Evolutionary conservation across 345 rosid genomes (phyloP).

Genomic region (Reutealis trisperma): DNA sequence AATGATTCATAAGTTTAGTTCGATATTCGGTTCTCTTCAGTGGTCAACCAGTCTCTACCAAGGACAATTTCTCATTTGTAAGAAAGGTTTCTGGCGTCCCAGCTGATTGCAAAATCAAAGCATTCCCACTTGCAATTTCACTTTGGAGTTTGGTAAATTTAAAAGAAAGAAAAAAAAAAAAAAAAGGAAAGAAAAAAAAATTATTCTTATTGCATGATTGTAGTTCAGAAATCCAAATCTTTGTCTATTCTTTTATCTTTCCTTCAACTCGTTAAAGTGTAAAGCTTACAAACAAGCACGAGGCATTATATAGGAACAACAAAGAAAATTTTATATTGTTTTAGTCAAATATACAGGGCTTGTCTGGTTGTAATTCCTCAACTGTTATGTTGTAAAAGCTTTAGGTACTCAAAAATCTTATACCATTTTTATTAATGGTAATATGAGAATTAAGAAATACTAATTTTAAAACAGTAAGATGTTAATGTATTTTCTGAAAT

Average conservation of each 20-base stretch:
- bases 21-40: constrained; percentile 55
- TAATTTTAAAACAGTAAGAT: too few species aligned
- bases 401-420: too few species aligned
- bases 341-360: too few species aligned
- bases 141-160: background rate
- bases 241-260: background rate
- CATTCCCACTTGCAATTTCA: background rate
- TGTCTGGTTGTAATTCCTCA: too few species aligned
- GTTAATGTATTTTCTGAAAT: too few species aligned
- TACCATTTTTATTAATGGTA: too few species aligned
- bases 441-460: too few species aligned
- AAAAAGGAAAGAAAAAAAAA: too few species aligned
- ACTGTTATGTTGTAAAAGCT: too few species aligned
- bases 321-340: background rate
- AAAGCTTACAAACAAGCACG: background rate
- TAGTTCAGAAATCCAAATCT: background rate
- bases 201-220: too few species aligned
- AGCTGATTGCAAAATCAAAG: constrained; percentile 6
- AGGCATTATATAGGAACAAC: background rate
- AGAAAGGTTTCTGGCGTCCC: constrained; percentile 87
- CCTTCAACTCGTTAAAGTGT: background rate
- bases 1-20: constrained; percentile 51
- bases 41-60: constrained; percentile 66
- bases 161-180: too few species aligned
- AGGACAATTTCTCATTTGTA: constrained; percentile 66